Conservation (phyloP, 441 rosid genomes). For the Arabidopsis lyrata region DNA sequence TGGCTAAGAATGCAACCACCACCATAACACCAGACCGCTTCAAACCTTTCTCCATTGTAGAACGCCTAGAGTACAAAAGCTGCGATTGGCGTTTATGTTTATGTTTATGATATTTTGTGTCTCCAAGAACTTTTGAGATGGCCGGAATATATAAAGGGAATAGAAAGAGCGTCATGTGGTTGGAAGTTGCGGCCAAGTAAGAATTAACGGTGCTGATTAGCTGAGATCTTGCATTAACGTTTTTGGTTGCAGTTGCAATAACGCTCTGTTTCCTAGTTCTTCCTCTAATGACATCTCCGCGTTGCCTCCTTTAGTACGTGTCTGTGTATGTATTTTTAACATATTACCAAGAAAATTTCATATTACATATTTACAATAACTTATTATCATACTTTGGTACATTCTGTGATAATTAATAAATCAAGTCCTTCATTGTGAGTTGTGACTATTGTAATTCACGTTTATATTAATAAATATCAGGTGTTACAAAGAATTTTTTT, state of each 20-base stretch:
- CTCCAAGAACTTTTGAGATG: constrained; percentile 36
- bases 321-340: neutral
- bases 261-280: neutral
- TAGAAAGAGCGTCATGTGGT: constrained; percentile 32
- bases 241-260: neutral
- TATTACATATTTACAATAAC: neutral
- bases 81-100: constrained; percentile 18
- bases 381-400: too few species aligned
- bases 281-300: neutral
- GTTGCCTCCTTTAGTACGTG: constrained; percentile 22
- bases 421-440: too few species aligned
- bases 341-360: neutral
- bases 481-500: too few species aligned
- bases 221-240: neutral
- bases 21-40: constrained; percentile 14
- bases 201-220: constrained; percentile 21
- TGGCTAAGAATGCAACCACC: constrained; percentile 19
- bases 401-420: too few species aligned
- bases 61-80: neutral
- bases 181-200: constrained; percentile 26
- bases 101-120: neutral
- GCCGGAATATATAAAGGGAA: neutral
- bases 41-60: constrained; percentile 23
- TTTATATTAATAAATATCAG: too few species aligned
- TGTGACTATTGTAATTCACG: too few species aligned